Conservation (phyloP, 208 protist genomes). For the Trypanosoma scelopori region DNA sequence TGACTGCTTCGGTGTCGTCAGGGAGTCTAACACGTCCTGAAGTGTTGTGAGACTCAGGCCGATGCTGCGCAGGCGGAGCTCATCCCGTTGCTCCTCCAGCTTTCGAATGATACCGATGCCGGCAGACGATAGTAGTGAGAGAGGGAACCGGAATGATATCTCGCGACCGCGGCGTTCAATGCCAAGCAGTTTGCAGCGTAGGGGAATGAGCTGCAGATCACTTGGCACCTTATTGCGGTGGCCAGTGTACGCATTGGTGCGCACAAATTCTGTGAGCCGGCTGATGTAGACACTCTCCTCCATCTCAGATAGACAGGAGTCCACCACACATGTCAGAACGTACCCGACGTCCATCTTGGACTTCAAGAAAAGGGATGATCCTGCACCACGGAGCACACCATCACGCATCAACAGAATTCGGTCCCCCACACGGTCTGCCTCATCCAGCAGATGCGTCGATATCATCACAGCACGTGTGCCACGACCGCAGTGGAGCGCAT, state of each 20-base stretch:
- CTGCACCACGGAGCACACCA: conserved; percentile 59
- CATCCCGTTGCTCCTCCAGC: conserved; percentile 38
- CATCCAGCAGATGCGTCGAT: conserved; percentile 94
- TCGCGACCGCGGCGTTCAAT: conserved; percentile 70
- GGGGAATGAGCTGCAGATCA: conserved; percentile 26
- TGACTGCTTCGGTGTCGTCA: conserved; percentile 32
- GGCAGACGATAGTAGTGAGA: conserved; percentile 42
- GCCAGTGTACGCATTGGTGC: conserved; percentile 36
- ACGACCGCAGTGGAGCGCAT: conserved; percentile 48
- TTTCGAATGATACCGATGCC: conserved; percentile 48
- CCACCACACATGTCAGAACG: conserved; percentile 68
- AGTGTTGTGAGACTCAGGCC: conserved; percentile 75
- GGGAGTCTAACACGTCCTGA: conserved; percentile 79
- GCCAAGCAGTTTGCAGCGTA: conserved; percentile 42
- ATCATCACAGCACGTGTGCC: conserved; percentile 64
- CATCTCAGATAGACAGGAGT: conserved; percentile 31
- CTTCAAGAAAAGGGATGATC: conserved; percentile 80
- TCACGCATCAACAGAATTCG: conserved; percentile 92
- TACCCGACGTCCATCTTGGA: conserved; percentile 71
- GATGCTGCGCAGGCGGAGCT: conserved; percentile 53
- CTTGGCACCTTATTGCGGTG: conserved; percentile 12
- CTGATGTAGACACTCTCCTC: conserved; percentile 50
- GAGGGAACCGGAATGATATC: conserved; percentile 68
- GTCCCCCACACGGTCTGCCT: conserved; percentile 95
- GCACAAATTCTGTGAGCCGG: conserved; percentile 53